Evolutionary conservation across 2,329 filamentous ascomycete species (phyloP).

Genomic region (Ascochyta clinopodiicola): DNA sequence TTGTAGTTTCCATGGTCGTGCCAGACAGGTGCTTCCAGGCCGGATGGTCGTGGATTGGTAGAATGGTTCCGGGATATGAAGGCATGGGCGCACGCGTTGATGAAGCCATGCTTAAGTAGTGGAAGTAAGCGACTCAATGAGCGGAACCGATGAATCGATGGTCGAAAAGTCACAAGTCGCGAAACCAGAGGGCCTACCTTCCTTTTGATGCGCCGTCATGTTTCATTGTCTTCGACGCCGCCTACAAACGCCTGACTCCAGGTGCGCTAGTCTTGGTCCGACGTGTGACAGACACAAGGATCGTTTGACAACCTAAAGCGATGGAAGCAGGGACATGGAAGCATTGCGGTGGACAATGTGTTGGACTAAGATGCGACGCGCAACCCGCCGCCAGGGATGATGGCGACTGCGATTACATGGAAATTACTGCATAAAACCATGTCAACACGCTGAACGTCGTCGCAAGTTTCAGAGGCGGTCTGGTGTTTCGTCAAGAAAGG

Average conservation of each 20-base stretch:
- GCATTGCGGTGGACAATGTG: constrained; percentile 4
- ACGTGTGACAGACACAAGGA: constrained; percentile 15
- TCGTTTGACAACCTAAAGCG: constrained; percentile 3
- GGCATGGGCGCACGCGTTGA: constrained; percentile 8
- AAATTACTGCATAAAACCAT: constrained; percentile 12
- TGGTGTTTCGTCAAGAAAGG: constrained; percentile 13
- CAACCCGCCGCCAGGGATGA: constrained; percentile 9
- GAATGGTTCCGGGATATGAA: constrained; percentile 10
- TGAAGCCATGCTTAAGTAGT: constrained; percentile 5
- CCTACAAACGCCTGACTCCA: constrained; percentile 2
- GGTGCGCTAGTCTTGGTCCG: constrained; percentile 8
- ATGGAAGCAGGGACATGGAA: constrained; percentile 9
- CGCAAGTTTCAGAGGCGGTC: constrained; percentile 11
- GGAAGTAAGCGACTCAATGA: constrained; percentile 9
- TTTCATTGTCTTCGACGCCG: constrained; percentile 10
- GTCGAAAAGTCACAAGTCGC: constrained; percentile 4
- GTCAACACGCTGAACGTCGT: constrained; percentile 9
- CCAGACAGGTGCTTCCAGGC: constrained; percentile 14
- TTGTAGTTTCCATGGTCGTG: constrained; percentile 8
- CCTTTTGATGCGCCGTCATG: constrained; percentile 12
- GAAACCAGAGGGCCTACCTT: constrained; percentile 6
- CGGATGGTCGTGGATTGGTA: constrained; percentile 9
- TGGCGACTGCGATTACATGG: constrained; percentile 8
- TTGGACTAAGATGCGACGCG: neutral
- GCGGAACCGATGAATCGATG: constrained; percentile 1